These are phyloP conservation scores for Hypoxylon lenormandii DNA, from an alignment of 495 filamentous ascomycete species.

Conservation along the genomic window DNA sequence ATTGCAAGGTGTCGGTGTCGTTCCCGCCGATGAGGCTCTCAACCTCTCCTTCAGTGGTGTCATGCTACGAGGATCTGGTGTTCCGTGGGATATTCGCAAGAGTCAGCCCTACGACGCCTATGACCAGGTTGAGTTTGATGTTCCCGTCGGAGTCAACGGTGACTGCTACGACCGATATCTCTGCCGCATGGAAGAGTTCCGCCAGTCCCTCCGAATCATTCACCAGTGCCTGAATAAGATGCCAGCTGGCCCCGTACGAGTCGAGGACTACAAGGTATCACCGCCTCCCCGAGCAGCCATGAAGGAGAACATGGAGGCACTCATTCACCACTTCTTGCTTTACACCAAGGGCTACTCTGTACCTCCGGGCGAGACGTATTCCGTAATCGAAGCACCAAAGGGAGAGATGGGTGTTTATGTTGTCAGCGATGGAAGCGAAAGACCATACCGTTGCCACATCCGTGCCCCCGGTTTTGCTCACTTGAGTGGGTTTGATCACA, in stretches of 20 bases:
- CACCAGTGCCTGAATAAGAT: conserved; percentile 99
- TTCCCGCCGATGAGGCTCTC: conserved; percentile 89
- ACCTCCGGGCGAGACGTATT: conserved; percentile 98
- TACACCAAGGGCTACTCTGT: conserved; percentile 98
- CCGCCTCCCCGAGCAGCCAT: conserved; percentile 96
- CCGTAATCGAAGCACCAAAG: conserved; percentile 97
- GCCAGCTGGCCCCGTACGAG: conserved; percentile 90
- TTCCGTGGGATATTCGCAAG: conserved; percentile 99
- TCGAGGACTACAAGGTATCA: conserved; percentile 99
- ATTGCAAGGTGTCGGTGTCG: conserved; percentile 90
- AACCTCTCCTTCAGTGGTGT: conserved; percentile 97
- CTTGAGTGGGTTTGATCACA: conserved; percentile 91
- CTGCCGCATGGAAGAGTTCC: conserved; percentile 99
- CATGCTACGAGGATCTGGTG: conserved; percentile 95
- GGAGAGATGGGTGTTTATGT: conserved; percentile 99
- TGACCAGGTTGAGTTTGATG: conserved; percentile 96
- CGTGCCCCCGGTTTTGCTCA: conserved; percentile 97
- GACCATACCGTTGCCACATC: conserved; percentile 98
- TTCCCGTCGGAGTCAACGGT: conserved; percentile 94
- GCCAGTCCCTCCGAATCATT: conserved; percentile 96
- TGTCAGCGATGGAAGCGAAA: conserved; percentile 95
- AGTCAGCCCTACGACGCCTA: conserved; percentile 96
- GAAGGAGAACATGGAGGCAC: conserved; percentile 99
- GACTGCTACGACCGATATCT: conserved; percentile 99
- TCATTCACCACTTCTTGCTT: conserved; percentile 98